Evolutionary conservation across 345 rosid species (phyloP).

Genomic region (Citrus glauca): DNA sequence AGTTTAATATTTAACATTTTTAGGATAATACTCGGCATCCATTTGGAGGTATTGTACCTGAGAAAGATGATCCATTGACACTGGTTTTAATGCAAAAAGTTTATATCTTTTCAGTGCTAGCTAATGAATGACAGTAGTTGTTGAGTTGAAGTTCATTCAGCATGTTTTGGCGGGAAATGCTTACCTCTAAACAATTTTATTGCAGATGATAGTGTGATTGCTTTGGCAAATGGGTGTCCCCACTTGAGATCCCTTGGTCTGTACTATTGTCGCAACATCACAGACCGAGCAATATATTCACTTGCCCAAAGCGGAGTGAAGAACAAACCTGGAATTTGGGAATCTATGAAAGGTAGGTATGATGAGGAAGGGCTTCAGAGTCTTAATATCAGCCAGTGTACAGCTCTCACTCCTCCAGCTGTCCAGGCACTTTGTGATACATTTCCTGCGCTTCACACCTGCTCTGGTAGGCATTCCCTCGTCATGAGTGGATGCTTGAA

Average conservation of each 20-base stretch:
- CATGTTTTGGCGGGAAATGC: neutral
- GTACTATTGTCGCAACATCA: conserved; percentile 89
- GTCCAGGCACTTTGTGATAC: conserved; percentile 93
- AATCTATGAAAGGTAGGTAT: conserved; percentile 43
- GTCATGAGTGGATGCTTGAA: conserved; percentile 94
- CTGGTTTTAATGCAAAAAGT: neutral
- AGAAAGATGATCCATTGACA: neutral
- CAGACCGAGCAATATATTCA: conserved; percentile 84
- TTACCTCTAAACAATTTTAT: neutral
- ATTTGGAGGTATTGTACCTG: neutral
- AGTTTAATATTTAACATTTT: neutral
- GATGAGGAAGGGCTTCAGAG: conserved; percentile 79
- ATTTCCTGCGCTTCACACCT: conserved; percentile 93
- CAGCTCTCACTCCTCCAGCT: conserved; percentile 87
- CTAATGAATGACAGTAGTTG: neutral
- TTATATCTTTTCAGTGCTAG: neutral
- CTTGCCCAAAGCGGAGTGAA: conserved; percentile 66
- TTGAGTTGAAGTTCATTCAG: neutral
- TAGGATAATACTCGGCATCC: too few species aligned
- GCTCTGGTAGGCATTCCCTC: conserved; percentile 91
- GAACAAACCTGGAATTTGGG: conserved; percentile 59
- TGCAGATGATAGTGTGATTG: conserved; percentile 85
- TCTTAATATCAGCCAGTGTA: conserved; percentile 98
- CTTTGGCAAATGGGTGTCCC: conserved; percentile 75
- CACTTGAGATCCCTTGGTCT: conserved; percentile 74